Evolutionary conservation across 1,284 basidiomycete species (phyloP).

Genomic region (Thelephora terrestris): DNA sequence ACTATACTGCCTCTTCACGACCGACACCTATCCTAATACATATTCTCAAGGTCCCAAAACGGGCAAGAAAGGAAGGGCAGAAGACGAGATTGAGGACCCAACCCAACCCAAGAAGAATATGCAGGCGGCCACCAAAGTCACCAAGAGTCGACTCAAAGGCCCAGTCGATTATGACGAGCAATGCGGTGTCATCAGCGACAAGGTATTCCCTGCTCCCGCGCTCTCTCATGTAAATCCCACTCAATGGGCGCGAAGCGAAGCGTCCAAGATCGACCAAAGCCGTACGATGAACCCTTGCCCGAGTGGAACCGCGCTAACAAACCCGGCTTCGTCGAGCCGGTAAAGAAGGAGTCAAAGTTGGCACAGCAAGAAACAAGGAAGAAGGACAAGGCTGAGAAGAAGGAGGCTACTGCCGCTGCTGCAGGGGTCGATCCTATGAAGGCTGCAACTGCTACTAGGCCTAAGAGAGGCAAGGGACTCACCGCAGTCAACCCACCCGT

Average conservation of each 20-base stretch:
- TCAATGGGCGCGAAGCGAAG: slow-evolving; percentile 95
- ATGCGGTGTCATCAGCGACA: slow-evolving; percentile 98
- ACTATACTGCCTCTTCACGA: slow-evolving; percentile 9
- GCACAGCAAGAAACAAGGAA: slow-evolving; percentile 75
- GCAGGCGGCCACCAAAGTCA: slow-evolving; percentile 61
- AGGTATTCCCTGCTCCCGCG: slow-evolving; percentile 84
- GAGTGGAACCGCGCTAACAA: slow-evolving; percentile 93
- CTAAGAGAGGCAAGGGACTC: too few species aligned
- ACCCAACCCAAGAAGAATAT: slow-evolving; percentile 64
- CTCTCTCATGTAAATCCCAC: slow-evolving; percentile 96
- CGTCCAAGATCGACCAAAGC: slow-evolving; percentile 77
- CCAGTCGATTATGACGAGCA: slow-evolving; percentile 89
- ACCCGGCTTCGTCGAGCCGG: slow-evolving; percentile 90
- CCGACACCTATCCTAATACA: neutral
- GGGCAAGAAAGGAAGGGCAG: slow-evolving; percentile 67
- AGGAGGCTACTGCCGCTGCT: slow-evolving; percentile 59
- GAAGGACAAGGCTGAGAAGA: slow-evolving; percentile 68
- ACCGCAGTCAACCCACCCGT: too few species aligned
- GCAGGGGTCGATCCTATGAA: slow-evolving; percentile 34
- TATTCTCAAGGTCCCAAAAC: slow-evolving; percentile 12
- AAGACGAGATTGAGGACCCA: slow-evolving; percentile 53
- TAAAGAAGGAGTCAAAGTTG: slow-evolving; percentile 72
- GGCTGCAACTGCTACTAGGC: too few species aligned
- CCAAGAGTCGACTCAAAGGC: slow-evolving; percentile 69
- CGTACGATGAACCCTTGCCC: slow-evolving; percentile 80